Evolutionary conservation across 108 stramenopile genomes (phyloP).

Genomic region (Pseudonitzschia multiseries): DNA sequence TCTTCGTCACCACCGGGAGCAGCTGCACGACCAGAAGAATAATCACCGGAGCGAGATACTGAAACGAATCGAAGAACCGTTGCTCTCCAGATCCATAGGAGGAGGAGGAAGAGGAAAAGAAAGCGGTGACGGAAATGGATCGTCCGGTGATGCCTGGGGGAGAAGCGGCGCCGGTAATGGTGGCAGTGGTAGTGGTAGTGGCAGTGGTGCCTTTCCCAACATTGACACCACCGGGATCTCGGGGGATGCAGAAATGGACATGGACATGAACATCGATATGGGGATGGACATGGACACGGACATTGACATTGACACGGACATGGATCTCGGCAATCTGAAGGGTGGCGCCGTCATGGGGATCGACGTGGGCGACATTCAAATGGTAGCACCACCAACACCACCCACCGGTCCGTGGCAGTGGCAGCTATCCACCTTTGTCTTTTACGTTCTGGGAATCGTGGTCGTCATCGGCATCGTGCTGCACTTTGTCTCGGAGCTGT

Average conservation of each 20-base stretch:
- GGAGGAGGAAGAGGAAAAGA: too few species aligned
- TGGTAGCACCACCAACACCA: not conserved
- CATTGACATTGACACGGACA: conserved; percentile 13
- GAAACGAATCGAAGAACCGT: conserved; percentile 25
- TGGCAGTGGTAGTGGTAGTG: too few species aligned
- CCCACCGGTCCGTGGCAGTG: conserved; percentile 56
- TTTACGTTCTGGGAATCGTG: conserved; percentile 46
- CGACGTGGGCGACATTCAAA: too few species aligned
- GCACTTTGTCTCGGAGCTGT: conserved; percentile 48
- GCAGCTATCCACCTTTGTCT: conserved; percentile 62
- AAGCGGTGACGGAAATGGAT: conserved; percentile 5
- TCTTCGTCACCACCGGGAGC: conserved; percentile 1
- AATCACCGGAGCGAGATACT: conserved; percentile 8
- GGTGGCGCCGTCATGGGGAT: too few species aligned
- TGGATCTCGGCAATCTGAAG: too few species aligned
- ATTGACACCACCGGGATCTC: not conserved
- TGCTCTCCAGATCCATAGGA: too few species aligned
- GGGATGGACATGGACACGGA: conserved; percentile 19
- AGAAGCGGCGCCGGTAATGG: too few species aligned
- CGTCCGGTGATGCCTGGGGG: too few species aligned
- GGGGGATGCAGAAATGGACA: not conserved
- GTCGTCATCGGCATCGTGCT: conserved; percentile 63
- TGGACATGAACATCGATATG: not conserved
- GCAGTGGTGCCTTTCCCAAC: not conserved
- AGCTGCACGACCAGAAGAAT: not conserved